These are phyloP conservation scores for Mycena kentingensis DNA, from an alignment of 768 basidiomycete species.

Conservation along the genomic window DNA sequence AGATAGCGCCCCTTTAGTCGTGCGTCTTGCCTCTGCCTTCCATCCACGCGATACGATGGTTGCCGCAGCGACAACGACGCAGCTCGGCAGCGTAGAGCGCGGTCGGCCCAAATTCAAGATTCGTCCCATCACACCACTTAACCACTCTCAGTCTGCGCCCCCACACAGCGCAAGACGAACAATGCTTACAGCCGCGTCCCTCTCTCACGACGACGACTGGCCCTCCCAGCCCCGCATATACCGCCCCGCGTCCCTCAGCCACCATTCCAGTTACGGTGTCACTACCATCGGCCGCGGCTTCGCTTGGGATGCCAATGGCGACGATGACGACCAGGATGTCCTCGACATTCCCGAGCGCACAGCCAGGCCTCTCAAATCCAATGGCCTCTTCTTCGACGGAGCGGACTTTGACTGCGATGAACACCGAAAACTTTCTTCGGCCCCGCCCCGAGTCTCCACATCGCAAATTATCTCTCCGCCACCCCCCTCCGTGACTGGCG, in stretches of 20 bases:
- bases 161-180: too few relatives aligned
- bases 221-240: constrained; percentile 54
- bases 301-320: constrained; percentile 60
- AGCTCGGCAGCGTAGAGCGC: too few relatives aligned
- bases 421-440: constrained; percentile 21
- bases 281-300: constrained; percentile 84
- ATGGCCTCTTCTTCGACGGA: neutral
- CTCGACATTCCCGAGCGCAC: constrained; percentile 23
- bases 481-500: constrained; percentile 28
- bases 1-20: too few relatives aligned
- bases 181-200: constrained; percentile 43
- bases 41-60: too few relatives aligned
- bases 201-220: constrained; percentile 75
- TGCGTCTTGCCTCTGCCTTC: too few relatives aligned
- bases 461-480: constrained; percentile 33
- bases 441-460: constrained; percentile 42
- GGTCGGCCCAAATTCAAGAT: too few relatives aligned
- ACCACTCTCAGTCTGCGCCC: too few relatives aligned
- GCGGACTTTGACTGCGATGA: constrained; percentile 23
- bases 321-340: constrained; percentile 18
- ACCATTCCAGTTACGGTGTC: constrained; percentile 77
- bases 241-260: constrained; percentile 66
- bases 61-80: too few relatives aligned
- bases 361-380: constrained; percentile 13
- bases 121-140: too few relatives aligned